Base-by-base conservation (phyloP, 805 yeast species). In the Candida nonsorbophila region DNA sequence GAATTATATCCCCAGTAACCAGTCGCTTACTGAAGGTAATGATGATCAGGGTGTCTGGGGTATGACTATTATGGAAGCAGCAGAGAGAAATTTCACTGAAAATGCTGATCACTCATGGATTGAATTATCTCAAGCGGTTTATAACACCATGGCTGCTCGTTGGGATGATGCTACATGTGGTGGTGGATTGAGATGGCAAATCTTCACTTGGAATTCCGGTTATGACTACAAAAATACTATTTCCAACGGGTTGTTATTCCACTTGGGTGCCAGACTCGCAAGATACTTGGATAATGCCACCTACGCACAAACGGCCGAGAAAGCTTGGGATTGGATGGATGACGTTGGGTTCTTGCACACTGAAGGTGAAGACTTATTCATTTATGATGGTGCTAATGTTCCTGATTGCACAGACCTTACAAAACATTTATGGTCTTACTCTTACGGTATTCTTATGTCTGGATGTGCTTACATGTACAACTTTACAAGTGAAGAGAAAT, bases 101-200 rank as follows among this genome's bases (percentile, higher is more conserved):
- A 68, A 72, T 4, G 87, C 94, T 2, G 54, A 70, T 31, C 86
- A 86, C 11, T 74, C 74, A 34, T 90, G 97, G 97, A 67, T 86
- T 18, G 71, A 76, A 30, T 62, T 88, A 49, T 84, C 94, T 0
- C 94, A 86, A 58, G 94, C 95, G 3, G 83, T 85, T 10, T 90
- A 81, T 62, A 85, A 88, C 53, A 81, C 94, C 20, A 88, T 90
- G 95, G 78, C 84, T 22, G 59, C 67, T 17, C 74, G 97, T 54
- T 90, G 97, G 98, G 96, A 88, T 54, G 42, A 52, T 6, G 51
- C 44, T 3, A 47, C 64, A 32, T 90, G 98, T 61, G 72, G 68
- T 24, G 97, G 98, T 35, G 97, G 98, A 1, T 61, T 90, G 37
- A 70, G 97, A 57, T 90, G 97, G 97, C 97, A 90, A 64, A 90